Evolutionary conservation across 768 basidiomycete species (phyloP), one percentile per base, ranked within the genome.

Genomic region (Butyriboletus loyo): DNA sequence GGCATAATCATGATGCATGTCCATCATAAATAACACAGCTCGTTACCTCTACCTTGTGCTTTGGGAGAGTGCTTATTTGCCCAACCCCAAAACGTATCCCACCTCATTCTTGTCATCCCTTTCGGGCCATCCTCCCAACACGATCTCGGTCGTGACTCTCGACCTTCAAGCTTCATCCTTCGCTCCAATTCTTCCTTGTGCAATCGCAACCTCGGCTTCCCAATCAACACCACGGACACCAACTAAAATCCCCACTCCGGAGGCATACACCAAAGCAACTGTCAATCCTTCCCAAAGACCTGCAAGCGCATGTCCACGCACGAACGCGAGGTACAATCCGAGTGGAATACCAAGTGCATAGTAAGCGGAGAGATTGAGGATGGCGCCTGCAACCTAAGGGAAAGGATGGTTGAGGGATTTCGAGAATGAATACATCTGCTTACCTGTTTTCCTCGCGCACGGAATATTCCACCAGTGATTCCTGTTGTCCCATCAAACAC

Each of bases 241-340:
- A 1, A 84, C 59, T 63, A 72, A 75, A 2, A 81, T 75, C 3
- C 86, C 85, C 15, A 82, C 65, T 8, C 40, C 76, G 73, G 68
- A 85, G 84, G 14, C 83, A 68, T 45, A 92, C 17, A 88, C 71
- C 22, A 92, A 73, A 1, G 87, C 83, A 5, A 80, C 64, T 0
- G 88, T 89, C 35, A 95, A 72, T 14, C 93, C 93, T 36, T 87
- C 75, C 94, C 93, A 97, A 15, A 97, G 77, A 0, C 94, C 94
- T 19, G 75, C 72, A 13, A 97, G 74, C 0, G 75, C 82, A 66
- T 81, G 75, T 34, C 74, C 66, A 11, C 64, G 66, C 46, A 72
- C 73, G 73, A 94, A 92, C 3, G 88, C 77, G 5, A 95, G 82
- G 70, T 80, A 89, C 46, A 92, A 70, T 14, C 90, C 94, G 40